Base-by-base conservation (phyloP, 352 stramenopile species). In the Globisporangium rhizosaccharum region DNA sequence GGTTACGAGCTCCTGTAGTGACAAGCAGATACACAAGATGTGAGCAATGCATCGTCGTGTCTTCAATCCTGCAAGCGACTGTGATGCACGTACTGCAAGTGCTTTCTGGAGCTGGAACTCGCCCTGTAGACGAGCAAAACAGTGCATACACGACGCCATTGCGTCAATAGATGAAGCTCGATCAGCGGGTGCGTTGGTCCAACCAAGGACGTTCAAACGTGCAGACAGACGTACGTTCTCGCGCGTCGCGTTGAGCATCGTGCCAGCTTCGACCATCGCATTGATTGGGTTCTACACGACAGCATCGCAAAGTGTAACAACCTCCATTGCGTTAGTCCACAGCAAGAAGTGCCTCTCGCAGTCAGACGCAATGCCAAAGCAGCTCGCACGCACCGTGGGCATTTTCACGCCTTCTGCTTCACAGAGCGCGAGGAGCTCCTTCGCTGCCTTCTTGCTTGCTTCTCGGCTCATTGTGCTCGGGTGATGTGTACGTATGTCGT, bases 231-330 rank as follows among this genome's bases (percentile, higher is more conserved):
- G 52, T 53, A 91, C 85, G 37, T 90, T 56, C 30, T 91, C 82
- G 51, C 78, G 80, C n/a, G 85, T 92, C 46, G 85, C 76, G 54
- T 92, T 94, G 17, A 94, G 70, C 79, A 92, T 90, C 15, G 85
- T 94, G 51, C 85, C 85, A 30, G 85, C 85, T 53, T 85, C 81
- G 15, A 94, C 76, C 58, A 86, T 85, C 6, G 85, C 85, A 72
- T 94, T 94, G 18, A 90, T 66, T 3, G 78, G 67, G 45, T 94
- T 62, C 82, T 92, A 46, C 33, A 14, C 14, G 46, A 33, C 14
- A 47, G 41, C 14, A 37, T 30, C 9, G 37, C 6, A 25, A 12
- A 12, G 33, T 8, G 33, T 12, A 8, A 0, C 33, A 39, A 1
- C 33, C 1, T 39, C 60, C 7, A 8, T 12, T 46, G 60, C 7